These are phyloP conservation scores for Agrocybe praecox DNA, from an alignment of 768 basidiomycete genomes.

Conservation along the genomic window DNA sequence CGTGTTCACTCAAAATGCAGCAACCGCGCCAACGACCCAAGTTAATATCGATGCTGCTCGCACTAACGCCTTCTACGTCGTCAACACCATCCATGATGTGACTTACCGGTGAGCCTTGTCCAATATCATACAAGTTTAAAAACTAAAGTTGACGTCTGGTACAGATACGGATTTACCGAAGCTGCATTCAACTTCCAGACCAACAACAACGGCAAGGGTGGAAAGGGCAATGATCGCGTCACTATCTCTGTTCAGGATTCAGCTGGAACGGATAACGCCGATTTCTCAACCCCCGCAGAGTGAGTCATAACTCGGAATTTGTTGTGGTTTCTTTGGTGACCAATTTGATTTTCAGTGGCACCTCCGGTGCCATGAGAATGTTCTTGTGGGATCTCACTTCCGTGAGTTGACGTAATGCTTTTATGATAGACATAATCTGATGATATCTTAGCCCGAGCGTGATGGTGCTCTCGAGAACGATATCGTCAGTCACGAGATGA, in stretches of 20 bases:
- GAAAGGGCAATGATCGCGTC: conserved; percentile 54
- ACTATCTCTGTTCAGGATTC: conserved; percentile 57
- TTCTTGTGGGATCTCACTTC: conserved; percentile 32
- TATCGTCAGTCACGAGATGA: conserved; percentile 49
- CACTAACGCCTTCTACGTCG: conserved; percentile 57
- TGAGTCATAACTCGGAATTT: neutral
- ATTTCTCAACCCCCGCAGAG: conserved; percentile 7
- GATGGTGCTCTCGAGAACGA: conserved; percentile 69
- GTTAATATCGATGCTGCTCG: conserved; percentile 53
- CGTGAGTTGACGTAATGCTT: conserved; percentile 10
- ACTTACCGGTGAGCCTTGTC: conserved; percentile 16
- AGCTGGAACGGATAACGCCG: conserved; percentile 47
- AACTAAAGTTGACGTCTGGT: neutral
- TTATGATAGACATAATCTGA: neutral
- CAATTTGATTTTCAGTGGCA: conserved; percentile 4
- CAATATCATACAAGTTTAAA: neutral
- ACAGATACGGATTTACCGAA: conserved; percentile 54
- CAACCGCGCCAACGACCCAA: conserved; percentile 32
- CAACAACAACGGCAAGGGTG: conserved; percentile 60
- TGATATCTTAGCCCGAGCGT: conserved; percentile 38
- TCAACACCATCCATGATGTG: conserved; percentile 59
- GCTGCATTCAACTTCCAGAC: conserved; percentile 51
- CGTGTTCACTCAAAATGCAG: conserved; percentile 34
- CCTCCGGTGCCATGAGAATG: conserved; percentile 24
- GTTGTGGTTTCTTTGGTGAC: neutral